Conservation (phyloP, 1,284 basidiomycete genomes). For the Ustilago tritici region DNA sequence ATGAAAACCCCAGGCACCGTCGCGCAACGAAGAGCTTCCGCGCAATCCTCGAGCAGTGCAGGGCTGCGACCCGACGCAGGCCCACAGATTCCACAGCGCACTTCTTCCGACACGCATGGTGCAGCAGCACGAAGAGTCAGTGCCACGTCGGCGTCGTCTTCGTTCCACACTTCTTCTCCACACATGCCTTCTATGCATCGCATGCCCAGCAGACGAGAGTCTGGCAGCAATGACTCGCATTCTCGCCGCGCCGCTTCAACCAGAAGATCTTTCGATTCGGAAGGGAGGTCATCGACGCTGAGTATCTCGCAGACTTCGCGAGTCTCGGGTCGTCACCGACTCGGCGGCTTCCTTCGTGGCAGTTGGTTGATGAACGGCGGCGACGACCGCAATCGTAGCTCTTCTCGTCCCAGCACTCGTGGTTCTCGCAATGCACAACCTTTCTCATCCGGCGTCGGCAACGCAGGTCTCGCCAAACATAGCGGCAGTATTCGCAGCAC, state of each 20-base stretch:
- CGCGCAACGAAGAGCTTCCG: conserved; percentile 28
- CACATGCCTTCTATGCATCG: conserved; percentile 24
- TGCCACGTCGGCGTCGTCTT: conserved; percentile 26
- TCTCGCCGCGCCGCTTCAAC: conserved; percentile 26
- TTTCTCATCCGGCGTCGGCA: conserved; percentile 9
- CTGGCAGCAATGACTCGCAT: conserved; percentile 22
- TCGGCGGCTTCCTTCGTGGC: conserved; percentile 45
- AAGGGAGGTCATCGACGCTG: conserved; percentile 32
- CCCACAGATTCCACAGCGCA: conserved; percentile 41
- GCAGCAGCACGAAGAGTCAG: conserved; percentile 21
- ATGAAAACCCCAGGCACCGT: conserved; percentile 32
- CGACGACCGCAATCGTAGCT: conserved; percentile 34
- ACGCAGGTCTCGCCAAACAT: conserved; percentile 8
- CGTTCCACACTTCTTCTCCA: conserved; percentile 24
- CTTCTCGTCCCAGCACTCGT: conserved; percentile 41
- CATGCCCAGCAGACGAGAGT: conserved; percentile 21
- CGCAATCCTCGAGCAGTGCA: conserved; percentile 28
- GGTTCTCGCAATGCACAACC: conserved; percentile 34
- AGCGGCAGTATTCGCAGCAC: conserved; percentile 38
- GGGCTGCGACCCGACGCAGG: conserved; percentile 29
- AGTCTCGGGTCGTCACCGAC: conserved; percentile 48
- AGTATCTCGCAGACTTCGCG: conserved; percentile 52
- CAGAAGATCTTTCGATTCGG: conserved; percentile 38
- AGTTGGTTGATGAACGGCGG: conserved; percentile 39
- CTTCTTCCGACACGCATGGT: conserved; percentile 45